Conservation (phyloP, 352 stramenopile genomes). For the Albugo candida region DNA sequence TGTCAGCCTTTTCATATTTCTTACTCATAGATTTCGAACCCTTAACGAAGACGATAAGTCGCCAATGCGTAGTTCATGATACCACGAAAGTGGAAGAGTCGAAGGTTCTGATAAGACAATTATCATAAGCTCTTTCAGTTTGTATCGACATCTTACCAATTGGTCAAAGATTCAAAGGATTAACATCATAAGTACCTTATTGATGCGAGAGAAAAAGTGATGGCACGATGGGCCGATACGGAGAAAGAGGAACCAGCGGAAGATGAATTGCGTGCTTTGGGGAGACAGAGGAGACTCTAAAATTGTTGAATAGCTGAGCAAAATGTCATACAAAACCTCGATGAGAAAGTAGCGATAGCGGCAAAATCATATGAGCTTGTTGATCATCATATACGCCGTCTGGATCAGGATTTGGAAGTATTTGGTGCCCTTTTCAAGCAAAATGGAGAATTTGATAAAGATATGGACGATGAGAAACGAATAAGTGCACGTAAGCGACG, state of each 20-base stretch:
- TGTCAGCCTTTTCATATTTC: no score
- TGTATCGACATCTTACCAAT: conserved; percentile 42
- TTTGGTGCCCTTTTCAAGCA: conserved; percentile 49
- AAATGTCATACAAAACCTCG: conserved; percentile 62
- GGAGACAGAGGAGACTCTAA: conserved; percentile 24
- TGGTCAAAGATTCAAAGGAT: conserved; percentile 50
- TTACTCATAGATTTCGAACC: no score
- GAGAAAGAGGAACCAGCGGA: conserved; percentile 25
- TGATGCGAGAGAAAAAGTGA: conserved; percentile 32
- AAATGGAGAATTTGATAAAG: conserved; percentile 64
- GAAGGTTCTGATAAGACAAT: no score
- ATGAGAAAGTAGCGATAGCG: conserved; percentile 77
- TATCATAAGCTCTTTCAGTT: not conserved
- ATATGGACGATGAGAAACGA: conserved; percentile 32
- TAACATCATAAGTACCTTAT: conserved; percentile 44
- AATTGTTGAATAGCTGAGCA: conserved; percentile 35
- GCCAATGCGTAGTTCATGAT: no score
- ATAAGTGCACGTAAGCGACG: no score
- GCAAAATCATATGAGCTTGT: conserved; percentile 74
- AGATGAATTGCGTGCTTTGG: conserved; percentile 37
- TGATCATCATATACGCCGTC: conserved; percentile 65
- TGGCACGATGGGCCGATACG: conserved; percentile 30
- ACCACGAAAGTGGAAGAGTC: no score
- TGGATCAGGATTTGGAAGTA: conserved; percentile 57
- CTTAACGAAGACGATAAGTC: no score